A percentile compares a stretch with the other conserved stretches of the same genome.
phyloP scores from a whole-genome alignment of 495 filamentous ascomycete genomes.

The Aspergillus wentii region DNA sequence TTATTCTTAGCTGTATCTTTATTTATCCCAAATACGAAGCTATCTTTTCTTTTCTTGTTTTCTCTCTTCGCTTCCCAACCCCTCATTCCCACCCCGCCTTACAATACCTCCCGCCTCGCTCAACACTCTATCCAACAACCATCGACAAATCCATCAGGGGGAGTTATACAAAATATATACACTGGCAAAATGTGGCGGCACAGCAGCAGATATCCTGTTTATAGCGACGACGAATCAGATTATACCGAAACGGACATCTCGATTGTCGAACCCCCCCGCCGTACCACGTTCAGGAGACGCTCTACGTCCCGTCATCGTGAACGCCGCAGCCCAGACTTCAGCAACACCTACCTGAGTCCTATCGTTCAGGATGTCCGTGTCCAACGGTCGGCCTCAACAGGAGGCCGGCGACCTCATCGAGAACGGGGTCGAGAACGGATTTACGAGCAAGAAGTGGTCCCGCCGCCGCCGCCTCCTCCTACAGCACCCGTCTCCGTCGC shows the following conservation, averaged over 20 bases:
- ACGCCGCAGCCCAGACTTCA: conserved; percentile 13
- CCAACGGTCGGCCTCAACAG: conserved; percentile 38
- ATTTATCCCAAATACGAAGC: conserved; percentile 5
- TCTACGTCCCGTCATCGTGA: conserved; percentile 34
- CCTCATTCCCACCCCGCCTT: background rate
- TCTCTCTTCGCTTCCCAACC: conserved; percentile 3
- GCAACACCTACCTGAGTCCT: conserved; percentile 17
- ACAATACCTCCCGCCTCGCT: background rate
- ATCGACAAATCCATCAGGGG: no score
- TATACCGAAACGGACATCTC: conserved; percentile 38
- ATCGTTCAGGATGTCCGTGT: conserved; percentile 18
- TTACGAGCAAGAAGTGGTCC: no score
- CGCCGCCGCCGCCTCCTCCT: no score
- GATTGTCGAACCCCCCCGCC: conserved; percentile 19
- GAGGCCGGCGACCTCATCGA: conserved; percentile 22
- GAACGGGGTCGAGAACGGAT: no score
- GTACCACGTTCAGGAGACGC: conserved; percentile 22
- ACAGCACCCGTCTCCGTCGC: conserved; percentile 19
- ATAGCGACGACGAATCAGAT: conserved; percentile 32
- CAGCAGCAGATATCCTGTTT: conserved; percentile 13
- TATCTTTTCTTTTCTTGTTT: conserved; percentile 10
- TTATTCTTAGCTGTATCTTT: conserved; percentile 5
- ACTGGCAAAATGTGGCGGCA: conserved; percentile 2
- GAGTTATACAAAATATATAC: no score
- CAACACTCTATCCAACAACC: no score